Conservation (phyloP, 2,329 filamentous ascomycete species). For the Colletotrichum gigasporum region DNA sequence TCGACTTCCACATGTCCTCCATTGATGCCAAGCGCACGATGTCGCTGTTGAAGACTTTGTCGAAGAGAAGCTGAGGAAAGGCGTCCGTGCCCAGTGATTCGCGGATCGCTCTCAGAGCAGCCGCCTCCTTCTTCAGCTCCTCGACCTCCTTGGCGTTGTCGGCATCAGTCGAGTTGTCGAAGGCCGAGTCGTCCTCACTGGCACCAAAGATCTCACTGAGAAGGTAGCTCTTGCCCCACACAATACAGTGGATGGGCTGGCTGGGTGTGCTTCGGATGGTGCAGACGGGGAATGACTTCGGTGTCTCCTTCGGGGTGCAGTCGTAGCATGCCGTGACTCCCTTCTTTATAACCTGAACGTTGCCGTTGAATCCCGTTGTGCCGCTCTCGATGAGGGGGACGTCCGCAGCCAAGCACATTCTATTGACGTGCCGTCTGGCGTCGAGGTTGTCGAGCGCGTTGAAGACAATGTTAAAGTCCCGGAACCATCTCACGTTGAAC, state of each 20-base stretch:
- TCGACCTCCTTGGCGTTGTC: constrained; percentile 90
- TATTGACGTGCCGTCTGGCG: constrained; percentile 92
- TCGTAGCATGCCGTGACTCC: constrained; percentile 95
- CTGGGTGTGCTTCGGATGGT: constrained; percentile 96
- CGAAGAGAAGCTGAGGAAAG: constrained; percentile 84
- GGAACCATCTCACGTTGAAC: constrained; percentile 92
- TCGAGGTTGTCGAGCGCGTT: constrained; percentile 97
- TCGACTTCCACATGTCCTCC: constrained; percentile 95
- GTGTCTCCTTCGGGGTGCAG: constrained; percentile 87
- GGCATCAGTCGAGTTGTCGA: constrained; percentile 82
- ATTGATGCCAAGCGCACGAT: constrained; percentile 84
- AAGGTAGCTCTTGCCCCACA: constrained; percentile 97
- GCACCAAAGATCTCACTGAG: constrained; percentile 93
- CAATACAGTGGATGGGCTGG: constrained; percentile 97
- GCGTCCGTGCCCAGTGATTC: constrained; percentile 80
- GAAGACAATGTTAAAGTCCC: constrained; percentile 85
- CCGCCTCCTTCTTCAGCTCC: constrained; percentile 84
- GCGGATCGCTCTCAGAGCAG: constrained; percentile 84
- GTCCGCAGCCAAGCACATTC: constrained; percentile 93
- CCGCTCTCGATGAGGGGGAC: constrained; percentile 95
- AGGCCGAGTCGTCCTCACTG: constrained; percentile 84
- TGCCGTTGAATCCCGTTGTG: constrained; percentile 96
- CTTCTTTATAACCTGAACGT: constrained; percentile 96
- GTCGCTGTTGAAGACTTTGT: constrained; percentile 91
- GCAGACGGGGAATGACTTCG: constrained; percentile 94